Conservation (phyloP, 371 early-diverging fungal species). For the Entomophthora muscae region DNA sequence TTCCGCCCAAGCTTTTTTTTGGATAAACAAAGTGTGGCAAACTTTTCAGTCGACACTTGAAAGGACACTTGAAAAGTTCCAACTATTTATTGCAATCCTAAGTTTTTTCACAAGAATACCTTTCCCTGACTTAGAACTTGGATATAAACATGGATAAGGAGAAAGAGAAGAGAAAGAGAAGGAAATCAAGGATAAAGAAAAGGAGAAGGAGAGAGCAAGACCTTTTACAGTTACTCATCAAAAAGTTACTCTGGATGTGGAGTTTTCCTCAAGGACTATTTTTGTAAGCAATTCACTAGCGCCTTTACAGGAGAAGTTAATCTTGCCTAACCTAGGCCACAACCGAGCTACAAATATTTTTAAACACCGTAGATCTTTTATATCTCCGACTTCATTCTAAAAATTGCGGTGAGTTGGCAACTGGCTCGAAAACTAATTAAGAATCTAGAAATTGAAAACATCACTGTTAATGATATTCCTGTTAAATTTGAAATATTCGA, state of each 20-base stretch:
- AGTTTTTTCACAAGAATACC: not conserved
- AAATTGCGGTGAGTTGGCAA: not conserved
- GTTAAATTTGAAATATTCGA: slow-evolving; percentile 1
- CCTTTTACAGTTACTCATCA: not conserved
- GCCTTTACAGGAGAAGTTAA: not conserved
- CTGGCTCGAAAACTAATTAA: not conserved
- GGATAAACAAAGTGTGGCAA: not conserved
- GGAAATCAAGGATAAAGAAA: not conserved
- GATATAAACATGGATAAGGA: not conserved
- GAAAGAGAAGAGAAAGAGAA: not conserved
- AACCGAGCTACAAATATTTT: slow-evolving; percentile 5
- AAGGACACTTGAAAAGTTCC: not conserved
- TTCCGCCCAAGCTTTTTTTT: not conserved
- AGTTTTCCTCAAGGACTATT: slow-evolving; percentile 2
- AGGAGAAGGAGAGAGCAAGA: not conserved
- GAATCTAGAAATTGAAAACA: not conserved
- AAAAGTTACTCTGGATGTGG: slow-evolving; percentile 7
- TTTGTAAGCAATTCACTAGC: not conserved
- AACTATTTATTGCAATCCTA: not conserved
- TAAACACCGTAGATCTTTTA: not conserved
- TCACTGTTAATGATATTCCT: not conserved
- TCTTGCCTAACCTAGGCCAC: not conserved
- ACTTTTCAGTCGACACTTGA: not conserved
- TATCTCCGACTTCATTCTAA: slow-evolving; percentile 7
- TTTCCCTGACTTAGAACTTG: too few species aligned